A percentile compares a stretch with the other conserved stretches of the same genome.
phyloP scores from a whole-genome alignment of 305 asterid genomes.

The Rubia peregrina region DNA sequence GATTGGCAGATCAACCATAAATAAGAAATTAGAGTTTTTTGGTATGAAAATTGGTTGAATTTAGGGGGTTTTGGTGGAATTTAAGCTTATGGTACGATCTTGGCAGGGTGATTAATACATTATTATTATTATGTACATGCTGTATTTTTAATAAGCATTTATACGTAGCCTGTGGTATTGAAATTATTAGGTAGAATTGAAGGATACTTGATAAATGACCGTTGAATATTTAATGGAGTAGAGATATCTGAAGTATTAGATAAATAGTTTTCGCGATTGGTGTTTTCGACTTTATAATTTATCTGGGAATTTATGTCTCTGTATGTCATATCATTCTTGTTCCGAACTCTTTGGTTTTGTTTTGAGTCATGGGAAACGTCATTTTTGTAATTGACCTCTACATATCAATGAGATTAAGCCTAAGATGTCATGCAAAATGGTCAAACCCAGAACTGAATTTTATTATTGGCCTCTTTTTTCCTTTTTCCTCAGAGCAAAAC shows the following conservation, averaged over 20 bases:
- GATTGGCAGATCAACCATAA: constrained; percentile 48
- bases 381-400: not conserved
- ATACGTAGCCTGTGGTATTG: not conserved
- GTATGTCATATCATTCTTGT: constrained; percentile 1
- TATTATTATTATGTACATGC: too few species aligned
- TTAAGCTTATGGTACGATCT: not conserved
- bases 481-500: not conserved
- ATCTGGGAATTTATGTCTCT: not conserved
- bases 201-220: not conserved
- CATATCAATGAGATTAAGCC: not conserved
- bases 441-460: not conserved
- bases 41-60: not conserved
- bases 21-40: constrained; percentile 24
- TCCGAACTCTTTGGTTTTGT: not conserved
- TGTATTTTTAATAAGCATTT: not conserved
- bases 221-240: not conserved
- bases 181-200: not conserved
- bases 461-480: not conserved
- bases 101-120: not conserved
- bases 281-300: not conserved
- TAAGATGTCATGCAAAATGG: not conserved
- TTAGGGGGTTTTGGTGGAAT: not conserved
- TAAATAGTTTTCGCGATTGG: not conserved
- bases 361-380: not conserved
- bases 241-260: not conserved